Percentiles rank a stretch among this genome's conserved stretches.
These are phyloP conservation scores for Volvox reticuliferus DNA, from an alignment of 139 green algal genomes.

Conservation along the genomic window DNA sequence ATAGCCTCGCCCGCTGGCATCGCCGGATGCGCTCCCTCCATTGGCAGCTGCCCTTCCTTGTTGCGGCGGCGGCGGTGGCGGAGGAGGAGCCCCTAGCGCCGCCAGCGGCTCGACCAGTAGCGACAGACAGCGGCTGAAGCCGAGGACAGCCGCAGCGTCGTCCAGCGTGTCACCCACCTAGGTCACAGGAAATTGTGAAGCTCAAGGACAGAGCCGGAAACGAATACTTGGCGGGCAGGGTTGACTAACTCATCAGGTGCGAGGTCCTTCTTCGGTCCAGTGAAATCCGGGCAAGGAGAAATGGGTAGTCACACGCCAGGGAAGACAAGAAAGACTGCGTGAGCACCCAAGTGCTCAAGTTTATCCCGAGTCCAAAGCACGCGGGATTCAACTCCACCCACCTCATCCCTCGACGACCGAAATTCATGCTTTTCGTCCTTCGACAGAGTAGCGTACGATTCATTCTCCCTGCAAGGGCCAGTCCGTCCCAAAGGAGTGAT, in stretches of 20 bases:
- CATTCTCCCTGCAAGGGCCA: constrained; percentile 15
- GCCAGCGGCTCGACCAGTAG: constrained; percentile 78
- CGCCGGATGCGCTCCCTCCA: not conserved
- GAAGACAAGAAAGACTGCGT: too few relatives aligned
- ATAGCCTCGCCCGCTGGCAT: constrained; percentile 41
- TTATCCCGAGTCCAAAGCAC: too few relatives aligned
- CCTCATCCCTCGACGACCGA: constrained; percentile 68
- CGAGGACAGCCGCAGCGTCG: constrained; percentile 77
- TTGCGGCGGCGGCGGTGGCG: not conserved
- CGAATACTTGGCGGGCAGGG: too few relatives aligned
- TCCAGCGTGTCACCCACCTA: constrained; percentile 79
- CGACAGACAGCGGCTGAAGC: constrained; percentile 58
- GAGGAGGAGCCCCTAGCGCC: not conserved
- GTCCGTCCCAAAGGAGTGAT: too few relatives aligned
- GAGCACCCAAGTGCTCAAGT: too few relatives aligned
- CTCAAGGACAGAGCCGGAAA: too few relatives aligned
- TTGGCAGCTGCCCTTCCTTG: not conserved
- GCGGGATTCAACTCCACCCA: not conserved
- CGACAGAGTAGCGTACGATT: constrained; percentile 52
- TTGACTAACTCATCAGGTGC: too few relatives aligned
- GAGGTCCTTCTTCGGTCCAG: too few relatives aligned
- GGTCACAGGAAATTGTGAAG: too few relatives aligned
- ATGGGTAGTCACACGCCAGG: too few relatives aligned
- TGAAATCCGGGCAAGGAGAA: too few relatives aligned
- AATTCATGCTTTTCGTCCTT: constrained; percentile 82